Percentiles rank a stretch among this genome's conserved stretches.
Evolutionary conservation across 331 rosid species (phyloP).

Genomic region (Dryas integrifolia): DNA sequence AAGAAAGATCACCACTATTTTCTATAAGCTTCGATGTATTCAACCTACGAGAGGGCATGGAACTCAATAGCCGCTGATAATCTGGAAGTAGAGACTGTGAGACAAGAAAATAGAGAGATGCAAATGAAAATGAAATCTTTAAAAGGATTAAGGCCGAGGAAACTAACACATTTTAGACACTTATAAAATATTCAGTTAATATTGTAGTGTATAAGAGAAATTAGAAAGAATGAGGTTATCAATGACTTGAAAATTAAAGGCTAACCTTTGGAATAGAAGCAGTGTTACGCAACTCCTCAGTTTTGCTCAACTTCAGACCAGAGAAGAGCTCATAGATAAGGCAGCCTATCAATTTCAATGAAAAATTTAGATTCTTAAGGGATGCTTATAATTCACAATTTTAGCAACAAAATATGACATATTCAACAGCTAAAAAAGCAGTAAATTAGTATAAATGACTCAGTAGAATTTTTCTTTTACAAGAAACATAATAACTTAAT

Average conservation of each 20-base stretch:
- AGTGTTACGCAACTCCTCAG: slow-evolving; percentile 91
- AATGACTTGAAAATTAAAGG: background rate
- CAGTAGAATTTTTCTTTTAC: slow-evolving; percentile 4
- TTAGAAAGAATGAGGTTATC: background rate
- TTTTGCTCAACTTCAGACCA: slow-evolving; percentile 74
- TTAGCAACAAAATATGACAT: background rate
- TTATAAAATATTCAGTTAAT: background rate
- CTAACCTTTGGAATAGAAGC: slow-evolving; percentile 88
- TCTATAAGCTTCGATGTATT: slow-evolving; percentile 95
- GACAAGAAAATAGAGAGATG: slow-evolving; percentile 39
- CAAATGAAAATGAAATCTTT: slow-evolving; percentile 35
- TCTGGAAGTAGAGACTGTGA: slow-evolving; percentile 97
- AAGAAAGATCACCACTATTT: slow-evolving; percentile 71
- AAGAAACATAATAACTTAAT: background rate
- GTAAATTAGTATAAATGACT: slow-evolving; percentile 19
- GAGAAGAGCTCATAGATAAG: slow-evolving; percentile 91
- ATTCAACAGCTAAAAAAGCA: slow-evolving; percentile 25
- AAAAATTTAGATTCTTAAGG: slow-evolving; percentile 23
- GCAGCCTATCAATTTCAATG: slow-evolving; percentile 59
- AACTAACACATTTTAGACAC: slow-evolving; percentile 13
- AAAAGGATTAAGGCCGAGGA: slow-evolving; percentile 29
- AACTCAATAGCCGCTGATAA: slow-evolving; percentile 95
- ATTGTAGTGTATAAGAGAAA: background rate
- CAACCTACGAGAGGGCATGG: slow-evolving; percentile 93
- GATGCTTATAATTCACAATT: slow-evolving; percentile 6